Evolutionary conservation across 2,329 filamentous ascomycete species (phyloP), one percentile per base, ranked within the genome.

Genomic region (Diaporthe vexans): DNA sequence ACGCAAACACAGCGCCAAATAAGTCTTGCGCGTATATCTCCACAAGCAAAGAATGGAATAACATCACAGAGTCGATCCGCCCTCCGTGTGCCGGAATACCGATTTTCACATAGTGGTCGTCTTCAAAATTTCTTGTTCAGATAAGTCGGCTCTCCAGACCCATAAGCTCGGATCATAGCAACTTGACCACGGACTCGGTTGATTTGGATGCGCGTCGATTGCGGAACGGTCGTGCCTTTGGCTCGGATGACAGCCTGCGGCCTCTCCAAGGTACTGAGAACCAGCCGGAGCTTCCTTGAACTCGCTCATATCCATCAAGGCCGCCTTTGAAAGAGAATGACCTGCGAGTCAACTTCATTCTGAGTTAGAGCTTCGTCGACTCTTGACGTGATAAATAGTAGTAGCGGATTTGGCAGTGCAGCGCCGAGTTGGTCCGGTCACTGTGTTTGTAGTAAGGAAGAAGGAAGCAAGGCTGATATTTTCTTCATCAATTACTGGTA

Each of bases 321-420:
- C 63, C 48, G 63, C 48, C 63, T 68, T 24, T n/a, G 48, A 68
- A 68, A 13, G 63, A 54, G 15, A 68, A 68, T 19, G 63, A 40
- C 21, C 63, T 68, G 33, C 48, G 46, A 7, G 21, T n/a, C 1
- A 68, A 54, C 13, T 54, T 68, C 63, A 68, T 68, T 19, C 13
- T 21, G 63, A 17, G 2, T 3, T 24, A 0, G 6, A 29, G 33
- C 5, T 4, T 40, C 15, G n/a, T 40, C 15, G n/a, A 29, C 1
- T 13, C 3, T 17, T 54, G 8, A 21, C 5, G 33, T 4, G 48
- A 21, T 9, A 15, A 10, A 21, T 1, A 40, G 9, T 46, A 24
- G 5, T 19, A 6, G n/a, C 26, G n/a, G 24, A n/a, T 33, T 9
- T 26, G 15, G 63, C 4, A 10, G 21, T 4, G 17, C 17, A 9